Evolutionary conservation across 179 eudicot genomes (phyloP), one percentile per base, ranked within the genome.

Genomic region (Spergularia azorica): DNA sequence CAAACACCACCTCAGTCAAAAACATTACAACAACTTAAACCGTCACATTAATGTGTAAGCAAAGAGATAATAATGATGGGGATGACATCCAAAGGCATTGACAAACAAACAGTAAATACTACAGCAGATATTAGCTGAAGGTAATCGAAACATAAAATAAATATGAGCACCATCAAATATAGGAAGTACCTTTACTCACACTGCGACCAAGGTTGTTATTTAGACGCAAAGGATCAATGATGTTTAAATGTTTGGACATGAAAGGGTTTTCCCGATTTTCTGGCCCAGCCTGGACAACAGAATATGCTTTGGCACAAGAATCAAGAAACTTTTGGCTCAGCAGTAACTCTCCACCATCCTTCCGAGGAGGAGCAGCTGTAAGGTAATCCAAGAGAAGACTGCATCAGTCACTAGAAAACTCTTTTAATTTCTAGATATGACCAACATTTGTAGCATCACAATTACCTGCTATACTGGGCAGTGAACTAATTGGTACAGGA

Each of bases 401-500:
- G 43, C 26, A 78, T 79, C 71, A 79, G 41, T 13, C 64, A 36
- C 67, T 15, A 20, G 57, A 12, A 75, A 60, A 57, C 39, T 20
- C 72, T 39, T 21, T 36, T 11, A 26, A 64, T 52, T 70, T 14
- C 64, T 58, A 63, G 60, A 75, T 16, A 59, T 51, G 43, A 66
- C 66, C 48, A 36, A 20, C 46, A 5, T 60, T 71, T 17, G 50
- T 46, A 11, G 48, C 66, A 61, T 61, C 65, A n/a, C 46, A 57
- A 26, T 26, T 81, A 95, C 99, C 95, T 66, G 89, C 79, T 52
- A 91, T 85, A 76, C 86, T 89, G 48, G 99, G 99, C 81, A 95
- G 92, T 54, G 97, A 91, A 72, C 84, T 78, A 70, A 90, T 85
- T 15, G 97, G 90, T 39, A 95, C 95, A 73, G 98, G 99, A 72